Conservation (phyloP, 2,329 filamentous ascomycete species). For the Sporothrix brunneoviolacea region DNA sequence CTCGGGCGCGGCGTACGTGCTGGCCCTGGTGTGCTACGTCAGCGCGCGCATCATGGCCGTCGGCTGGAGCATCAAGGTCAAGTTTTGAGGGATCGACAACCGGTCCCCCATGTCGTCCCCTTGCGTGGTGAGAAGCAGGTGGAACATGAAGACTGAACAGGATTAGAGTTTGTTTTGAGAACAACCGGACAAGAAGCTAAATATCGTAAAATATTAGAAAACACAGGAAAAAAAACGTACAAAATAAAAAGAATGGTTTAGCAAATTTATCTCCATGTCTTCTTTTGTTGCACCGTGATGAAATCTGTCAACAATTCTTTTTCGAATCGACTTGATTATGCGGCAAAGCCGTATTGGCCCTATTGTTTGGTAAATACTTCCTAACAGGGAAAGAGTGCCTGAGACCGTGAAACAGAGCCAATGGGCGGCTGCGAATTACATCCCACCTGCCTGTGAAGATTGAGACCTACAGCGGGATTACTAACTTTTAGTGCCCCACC, state of each 20-base stretch:
- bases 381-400: slow-evolving; percentile 4
- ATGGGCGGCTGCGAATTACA: slow-evolving; percentile 10
- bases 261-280: too few species aligned
- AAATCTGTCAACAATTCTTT: too few species aligned
- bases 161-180: too few species aligned
- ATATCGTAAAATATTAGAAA: neutral
- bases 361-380: neutral
- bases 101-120: too few species aligned
- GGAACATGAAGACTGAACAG: too few species aligned
- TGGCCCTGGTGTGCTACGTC: slow-evolving; percentile 29
- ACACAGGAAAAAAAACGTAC: neutral
- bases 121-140: too few species aligned
- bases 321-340: too few species aligned
- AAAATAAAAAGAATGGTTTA: neutral
- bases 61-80: slow-evolving; percentile 26
- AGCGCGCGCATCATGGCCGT: slow-evolving; percentile 30
- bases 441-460: neutral
- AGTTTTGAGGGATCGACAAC: slow-evolving; percentile 24
- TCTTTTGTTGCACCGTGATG: too few species aligned
- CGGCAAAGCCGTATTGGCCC: too few species aligned
- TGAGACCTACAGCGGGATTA: neutral
- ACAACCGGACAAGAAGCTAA: neutral
- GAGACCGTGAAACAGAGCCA: neutral
- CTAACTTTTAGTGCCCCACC: slow-evolving; percentile 13
- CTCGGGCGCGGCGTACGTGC: slow-evolving; percentile 29